Percentiles rank a stretch among this genome's conserved stretches.
phyloP scores from a whole-genome alignment of 495 filamentous ascomycete genomes.

The Penicillium crystallinum region DNA sequence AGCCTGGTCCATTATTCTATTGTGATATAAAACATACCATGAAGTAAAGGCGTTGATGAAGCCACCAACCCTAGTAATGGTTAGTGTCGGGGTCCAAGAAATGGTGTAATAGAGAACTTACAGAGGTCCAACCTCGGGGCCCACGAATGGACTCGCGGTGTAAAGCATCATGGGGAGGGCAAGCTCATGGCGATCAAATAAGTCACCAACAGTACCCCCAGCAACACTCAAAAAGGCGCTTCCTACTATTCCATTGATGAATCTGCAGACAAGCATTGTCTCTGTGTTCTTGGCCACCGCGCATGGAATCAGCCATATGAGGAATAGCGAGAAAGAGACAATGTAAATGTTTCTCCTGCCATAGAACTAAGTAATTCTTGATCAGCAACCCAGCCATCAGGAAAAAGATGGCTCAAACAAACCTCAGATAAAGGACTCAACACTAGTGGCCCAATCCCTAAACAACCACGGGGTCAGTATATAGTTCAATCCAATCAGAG shows the following conservation, averaged over 20 bases:
- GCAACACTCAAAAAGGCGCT: constrained; percentile 86
- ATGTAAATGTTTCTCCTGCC: constrained; percentile 84
- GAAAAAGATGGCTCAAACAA: neutral
- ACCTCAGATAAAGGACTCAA: constrained; percentile 61
- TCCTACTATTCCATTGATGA: constrained; percentile 80
- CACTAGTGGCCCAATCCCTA: constrained; percentile 68
- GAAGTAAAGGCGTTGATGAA: constrained; percentile 72
- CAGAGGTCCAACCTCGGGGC: constrained; percentile 48
- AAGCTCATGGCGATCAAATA: constrained; percentile 74
- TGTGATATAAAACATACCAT: constrained; percentile 48
- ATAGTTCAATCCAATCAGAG: constrained; percentile 19
- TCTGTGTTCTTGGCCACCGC: constrained; percentile 78
- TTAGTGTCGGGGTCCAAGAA: neutral
- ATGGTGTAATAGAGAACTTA: constrained; percentile 47
- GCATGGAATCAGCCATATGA: constrained; percentile 84
- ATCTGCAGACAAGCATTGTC: constrained; percentile 78
- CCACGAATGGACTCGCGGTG: constrained; percentile 69
- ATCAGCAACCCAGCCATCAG: constrained; percentile 8
- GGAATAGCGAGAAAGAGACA: constrained; percentile 66
- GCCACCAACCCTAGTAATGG: constrained; percentile 43
- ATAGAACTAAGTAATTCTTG: constrained; percentile 63
- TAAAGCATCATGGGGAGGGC: constrained; percentile 77
- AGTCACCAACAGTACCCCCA: constrained; percentile 85
- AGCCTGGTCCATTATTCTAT: neutral
- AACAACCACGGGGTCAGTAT: neutral